phyloP scores from a whole-genome alignment of 768 basidiomycete species.

The Coprinopsis marcescibilis region DNA sequence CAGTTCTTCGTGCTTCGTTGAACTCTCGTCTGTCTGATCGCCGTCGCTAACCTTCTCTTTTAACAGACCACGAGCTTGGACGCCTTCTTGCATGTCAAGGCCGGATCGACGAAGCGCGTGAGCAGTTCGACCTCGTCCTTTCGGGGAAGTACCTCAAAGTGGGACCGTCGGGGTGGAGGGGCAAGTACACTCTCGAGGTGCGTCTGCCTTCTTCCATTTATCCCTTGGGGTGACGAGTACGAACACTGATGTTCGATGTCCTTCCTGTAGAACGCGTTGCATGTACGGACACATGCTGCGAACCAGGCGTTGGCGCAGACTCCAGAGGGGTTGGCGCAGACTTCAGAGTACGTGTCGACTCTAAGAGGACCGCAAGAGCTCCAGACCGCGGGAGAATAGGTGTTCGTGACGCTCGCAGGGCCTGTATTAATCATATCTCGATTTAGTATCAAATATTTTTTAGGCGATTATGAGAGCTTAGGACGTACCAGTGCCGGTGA shows the following conservation, averaged over 20 bases:
- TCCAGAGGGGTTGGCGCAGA: no score
- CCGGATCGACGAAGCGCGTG: constrained; percentile 50
- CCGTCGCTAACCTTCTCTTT: no score
- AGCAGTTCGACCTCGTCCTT: constrained; percentile 76
- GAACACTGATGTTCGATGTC: no score
- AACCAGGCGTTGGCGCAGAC: constrained; percentile 55
- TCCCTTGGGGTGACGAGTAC: neutral
- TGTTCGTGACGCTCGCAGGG: no score
- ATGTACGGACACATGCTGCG: constrained; percentile 54
- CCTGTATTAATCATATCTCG: no score
- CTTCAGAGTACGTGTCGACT: no score
- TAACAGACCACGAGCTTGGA: constrained; percentile 91
- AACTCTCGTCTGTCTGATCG: no score
- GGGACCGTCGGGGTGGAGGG: constrained; percentile 40
- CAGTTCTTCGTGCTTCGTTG: neutral
- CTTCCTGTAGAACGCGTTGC: constrained; percentile 45
- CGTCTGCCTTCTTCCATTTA: neutral
- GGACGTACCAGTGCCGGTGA: no score
- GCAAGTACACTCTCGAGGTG: constrained; percentile 78
- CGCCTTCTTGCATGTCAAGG: constrained; percentile 71
- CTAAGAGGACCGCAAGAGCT: no score
- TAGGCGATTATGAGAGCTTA: no score
- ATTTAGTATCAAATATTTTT: no score
- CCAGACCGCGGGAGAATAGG: no score
- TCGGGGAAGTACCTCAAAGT: constrained; percentile 77